phyloP scores from a whole-genome alignment of 202 grass and related monocot species.

The Cymbopogon flexuosus region DNA sequence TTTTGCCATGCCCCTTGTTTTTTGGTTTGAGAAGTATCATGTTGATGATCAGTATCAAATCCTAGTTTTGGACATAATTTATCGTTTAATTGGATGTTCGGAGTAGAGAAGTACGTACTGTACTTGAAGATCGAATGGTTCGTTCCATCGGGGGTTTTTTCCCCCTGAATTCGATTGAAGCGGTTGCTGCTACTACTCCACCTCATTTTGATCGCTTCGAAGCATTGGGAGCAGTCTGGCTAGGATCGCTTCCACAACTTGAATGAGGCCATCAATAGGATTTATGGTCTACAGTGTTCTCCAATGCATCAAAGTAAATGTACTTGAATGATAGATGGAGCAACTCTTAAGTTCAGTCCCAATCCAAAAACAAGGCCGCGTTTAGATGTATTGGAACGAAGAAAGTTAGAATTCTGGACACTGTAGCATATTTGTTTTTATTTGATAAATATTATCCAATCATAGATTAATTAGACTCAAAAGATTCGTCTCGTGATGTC shows the following conservation, averaged over 20 bases:
- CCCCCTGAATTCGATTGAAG: neutral
- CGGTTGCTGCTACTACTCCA: neutral
- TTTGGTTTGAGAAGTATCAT: neutral
- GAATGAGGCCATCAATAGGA: slow-evolving; percentile 62
- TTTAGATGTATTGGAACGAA: too few species aligned
- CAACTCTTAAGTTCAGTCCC: neutral
- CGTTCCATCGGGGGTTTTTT: neutral
- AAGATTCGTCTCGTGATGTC: too few species aligned
- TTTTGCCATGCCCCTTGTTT: neutral
- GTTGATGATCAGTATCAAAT: neutral
- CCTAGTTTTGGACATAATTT: neutral
- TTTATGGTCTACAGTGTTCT: slow-evolving; percentile 56
- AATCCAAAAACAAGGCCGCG: too few species aligned
- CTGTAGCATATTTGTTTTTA: too few species aligned
- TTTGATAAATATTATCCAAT: too few species aligned
- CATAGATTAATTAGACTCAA: too few species aligned
- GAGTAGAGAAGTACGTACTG: neutral
- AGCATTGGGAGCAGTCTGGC: neutral
- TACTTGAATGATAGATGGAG: slow-evolving; percentile 47
- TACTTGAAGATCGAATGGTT: neutral
- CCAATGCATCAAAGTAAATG: slow-evolving; percentile 67
- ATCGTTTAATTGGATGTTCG: neutral
- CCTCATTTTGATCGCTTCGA: slow-evolving; percentile 14
- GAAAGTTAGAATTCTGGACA: too few species aligned
- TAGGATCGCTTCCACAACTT: slow-evolving; percentile 45